Percentiles rank a stretch among this genome's conserved stretches.
phyloP scores from a whole-genome alignment of 495 filamentous ascomycete species.

The Coniosporium apollinis region DNA sequence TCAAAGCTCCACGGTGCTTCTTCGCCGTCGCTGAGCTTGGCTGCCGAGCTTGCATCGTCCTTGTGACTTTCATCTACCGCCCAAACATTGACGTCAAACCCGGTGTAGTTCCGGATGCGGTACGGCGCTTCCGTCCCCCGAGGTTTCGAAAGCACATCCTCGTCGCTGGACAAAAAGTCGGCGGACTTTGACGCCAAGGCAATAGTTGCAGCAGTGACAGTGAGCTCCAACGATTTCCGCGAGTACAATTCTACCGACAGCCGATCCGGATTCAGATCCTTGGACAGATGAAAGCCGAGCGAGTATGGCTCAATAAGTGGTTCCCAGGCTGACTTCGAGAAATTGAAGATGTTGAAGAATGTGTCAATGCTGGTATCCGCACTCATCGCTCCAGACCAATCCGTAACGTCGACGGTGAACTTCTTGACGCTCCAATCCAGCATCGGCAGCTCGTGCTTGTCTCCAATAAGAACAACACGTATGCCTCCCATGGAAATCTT shows the following conservation, averaged over 20 bases:
- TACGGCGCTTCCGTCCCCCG: slow-evolving; percentile 85
- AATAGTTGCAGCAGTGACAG: slow-evolving; percentile 84
- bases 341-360: slow-evolving; percentile 94
- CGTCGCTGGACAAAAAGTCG: slow-evolving; percentile 71
- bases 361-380: slow-evolving; percentile 81
- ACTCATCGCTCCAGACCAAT: slow-evolving; percentile 80
- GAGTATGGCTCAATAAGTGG: slow-evolving; percentile 94
- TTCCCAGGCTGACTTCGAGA: slow-evolving; percentile 97
- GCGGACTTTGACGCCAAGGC: slow-evolving; percentile 83
- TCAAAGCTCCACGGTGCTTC: slow-evolving; percentile 94
- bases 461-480: slow-evolving; percentile 83
- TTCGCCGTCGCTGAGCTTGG: slow-evolving; percentile 77
- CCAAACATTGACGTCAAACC: slow-evolving; percentile 75
- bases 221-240: slow-evolving; percentile 77
- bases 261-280: slow-evolving; percentile 53
- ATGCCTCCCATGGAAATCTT: slow-evolving; percentile 74
- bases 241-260: slow-evolving; percentile 76
- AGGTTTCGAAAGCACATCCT: slow-evolving; percentile 89
- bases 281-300: slow-evolving; percentile 75
- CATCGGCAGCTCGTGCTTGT: slow-evolving; percentile 84
- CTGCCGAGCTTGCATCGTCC: slow-evolving; percentile 44
- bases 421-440: slow-evolving; percentile 87
- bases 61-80: slow-evolving; percentile 41
- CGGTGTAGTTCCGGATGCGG: slow-evolving; percentile 84
- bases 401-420: slow-evolving; percentile 64